Conservation (phyloP, 2,329 filamentous ascomycete species). For the Trichoderma simmonsii region DNA sequence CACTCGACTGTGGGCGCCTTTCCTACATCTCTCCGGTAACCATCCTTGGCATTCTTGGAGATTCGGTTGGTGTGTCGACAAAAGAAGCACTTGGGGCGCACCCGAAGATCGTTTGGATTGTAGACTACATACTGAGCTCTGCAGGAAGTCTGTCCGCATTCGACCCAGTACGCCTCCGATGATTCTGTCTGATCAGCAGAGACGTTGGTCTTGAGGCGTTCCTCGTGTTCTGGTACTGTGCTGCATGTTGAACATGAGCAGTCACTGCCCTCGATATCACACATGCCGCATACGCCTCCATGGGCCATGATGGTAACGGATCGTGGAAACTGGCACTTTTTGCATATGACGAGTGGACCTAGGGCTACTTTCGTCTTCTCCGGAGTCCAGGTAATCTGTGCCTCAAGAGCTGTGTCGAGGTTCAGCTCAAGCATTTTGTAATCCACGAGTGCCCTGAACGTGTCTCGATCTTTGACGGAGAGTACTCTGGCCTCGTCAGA, state of each 20-base stretch:
- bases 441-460: conserved; percentile 45
- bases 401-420: conserved; percentile 42
- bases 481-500: conserved; percentile 30
- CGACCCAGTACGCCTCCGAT: conserved; percentile 43
- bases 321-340: conserved; percentile 41
- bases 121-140: conserved; percentile 52
- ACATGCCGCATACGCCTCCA: conserved; percentile 41
- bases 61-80: conserved; percentile 35
- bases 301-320: conserved; percentile 49
- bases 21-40: background rate
- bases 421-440: conserved; percentile 48
- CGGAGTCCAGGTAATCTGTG: conserved; percentile 44
- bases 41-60: background rate
- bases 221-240: conserved; percentile 25
- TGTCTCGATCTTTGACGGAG: conserved; percentile 33
- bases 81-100: conserved; percentile 48
- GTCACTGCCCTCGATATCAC: conserved; percentile 23
- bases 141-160: conserved; percentile 43
- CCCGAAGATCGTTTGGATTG: conserved; percentile 37
- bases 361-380: conserved; percentile 41
- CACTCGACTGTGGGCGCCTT: conserved; percentile 44
- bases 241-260: conserved; percentile 26
- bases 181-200: conserved; percentile 29
- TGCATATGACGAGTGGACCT: conserved; percentile 43
- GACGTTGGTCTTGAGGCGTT: conserved; percentile 29